Base-by-base conservation (phyloP, 1,284 basidiomycete genomes). In the Apiotrichum domesticum region DNA sequence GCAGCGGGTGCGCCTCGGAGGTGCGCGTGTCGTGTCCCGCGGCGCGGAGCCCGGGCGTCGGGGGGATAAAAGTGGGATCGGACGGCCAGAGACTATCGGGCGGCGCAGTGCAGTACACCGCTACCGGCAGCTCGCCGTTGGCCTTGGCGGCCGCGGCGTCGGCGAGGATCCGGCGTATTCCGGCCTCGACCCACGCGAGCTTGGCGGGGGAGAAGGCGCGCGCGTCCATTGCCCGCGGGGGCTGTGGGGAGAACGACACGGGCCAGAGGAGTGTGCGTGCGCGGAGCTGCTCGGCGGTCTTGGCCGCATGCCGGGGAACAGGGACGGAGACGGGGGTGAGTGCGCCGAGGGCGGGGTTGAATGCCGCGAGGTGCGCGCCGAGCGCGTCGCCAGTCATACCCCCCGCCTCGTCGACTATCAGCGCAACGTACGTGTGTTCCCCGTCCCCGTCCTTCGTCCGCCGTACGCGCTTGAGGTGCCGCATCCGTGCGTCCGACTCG, bases 241-340 rank as follows among this genome's bases (percentile, higher is more conserved):
- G 81, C 14, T 82, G 80, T 0, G 90, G 90, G 1, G 86, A 80
- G 64, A 85, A 88, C 6, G 84, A 77, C 6, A 90, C 90, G 0
- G 92, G 92, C 92, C 92, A 95, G 32, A 87, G 74, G 0, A 79
- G 73, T 43, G 81, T 81, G 74, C 92, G 91, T 41, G 84, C 74
- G 32, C 77, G 71, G 3, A 91, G 78, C 15, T 92, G 86, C 13
- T 80, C 79, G 2, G 79, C 79, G 0, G 87, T 91, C 2, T 87
- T 79, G 0, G 92, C 92, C 6, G 86, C 80, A 7, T 81, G 80
- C 29, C 79, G 75, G 0, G 95, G 93, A 0, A 96, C 88, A 1
- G 78, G 66, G 2, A 83, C 69, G 1, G 79, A 71, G 66, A 87
- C 84, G 0, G 87, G 86, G 29, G 40, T 6, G 6, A 52, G 45